A percentile compares a stretch with the other conserved stretches of the same genome.
phyloP scores from a whole-genome alignment of 352 stramenopile genomes.

The Globisporangium orthogonon region DNA sequence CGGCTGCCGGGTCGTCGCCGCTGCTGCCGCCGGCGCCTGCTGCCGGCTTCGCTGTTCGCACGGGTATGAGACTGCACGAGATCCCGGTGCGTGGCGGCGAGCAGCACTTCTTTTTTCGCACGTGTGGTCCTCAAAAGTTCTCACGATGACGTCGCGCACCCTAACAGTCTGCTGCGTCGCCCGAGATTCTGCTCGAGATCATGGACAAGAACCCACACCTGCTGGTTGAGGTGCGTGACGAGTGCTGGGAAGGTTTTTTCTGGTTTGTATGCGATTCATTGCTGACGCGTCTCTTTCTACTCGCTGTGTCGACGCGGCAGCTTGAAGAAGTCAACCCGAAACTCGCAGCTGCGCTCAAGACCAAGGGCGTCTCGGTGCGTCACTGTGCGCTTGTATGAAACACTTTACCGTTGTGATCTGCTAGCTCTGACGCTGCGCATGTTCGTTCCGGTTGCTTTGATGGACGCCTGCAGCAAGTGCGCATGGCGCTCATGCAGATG shows the following conservation, averaged over 20 bases:
- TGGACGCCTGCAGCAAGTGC: conserved; percentile 43
- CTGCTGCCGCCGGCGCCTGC: conserved; percentile 8
- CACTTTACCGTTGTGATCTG: background rate
- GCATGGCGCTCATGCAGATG: conserved; percentile 80
- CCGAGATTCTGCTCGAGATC: conserved; percentile 76
- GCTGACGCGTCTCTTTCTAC: background rate
- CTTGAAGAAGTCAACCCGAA: conserved; percentile 55
- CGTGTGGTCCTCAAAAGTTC: background rate
- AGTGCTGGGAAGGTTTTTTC: background rate
- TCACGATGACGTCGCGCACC: background rate
- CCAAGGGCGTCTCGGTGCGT: conserved; percentile 64
- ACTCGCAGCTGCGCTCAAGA: conserved; percentile 53
- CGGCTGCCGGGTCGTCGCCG: conserved; percentile 6
- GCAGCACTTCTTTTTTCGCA: background rate
- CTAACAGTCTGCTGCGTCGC: conserved; percentile 41
- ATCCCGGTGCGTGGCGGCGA: conserved; percentile 45
- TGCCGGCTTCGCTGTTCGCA: conserved; percentile 28
- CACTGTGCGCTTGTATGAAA: background rate
- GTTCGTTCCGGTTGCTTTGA: background rate
- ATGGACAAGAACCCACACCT: conserved; percentile 79
- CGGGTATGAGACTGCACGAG: conserved; percentile 72
- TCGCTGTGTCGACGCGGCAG: conserved; percentile 17
- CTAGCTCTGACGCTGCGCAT: too few species aligned
- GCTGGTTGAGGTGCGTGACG: conserved; percentile 35
- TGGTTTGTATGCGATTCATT: background rate